These are phyloP conservation scores for Emiliania huxleyi DNA, from an alignment of 78 protist species.

Conservation along the genomic window DNA sequence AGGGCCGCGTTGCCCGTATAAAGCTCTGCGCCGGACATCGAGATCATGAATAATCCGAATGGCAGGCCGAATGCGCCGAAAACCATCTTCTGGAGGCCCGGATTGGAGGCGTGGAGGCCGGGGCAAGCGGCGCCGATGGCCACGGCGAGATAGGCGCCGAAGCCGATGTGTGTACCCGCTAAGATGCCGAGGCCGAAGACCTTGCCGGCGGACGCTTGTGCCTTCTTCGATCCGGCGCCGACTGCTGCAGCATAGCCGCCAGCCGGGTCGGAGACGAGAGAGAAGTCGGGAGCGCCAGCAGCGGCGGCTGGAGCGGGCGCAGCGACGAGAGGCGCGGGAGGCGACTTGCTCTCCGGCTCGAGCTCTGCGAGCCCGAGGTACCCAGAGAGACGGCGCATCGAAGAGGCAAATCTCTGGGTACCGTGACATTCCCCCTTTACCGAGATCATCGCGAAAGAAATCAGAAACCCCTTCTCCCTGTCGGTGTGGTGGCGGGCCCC, in stretches of 20 bases:
- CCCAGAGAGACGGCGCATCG: no score
- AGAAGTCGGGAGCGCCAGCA: no score
- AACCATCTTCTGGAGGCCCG: slow-evolving; percentile 1
- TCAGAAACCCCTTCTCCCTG: no score
- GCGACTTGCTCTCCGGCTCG: no score
- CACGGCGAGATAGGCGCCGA: neutral
- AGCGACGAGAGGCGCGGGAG: no score
- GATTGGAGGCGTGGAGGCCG: neutral
- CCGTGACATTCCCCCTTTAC: no score
- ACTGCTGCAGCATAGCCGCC: neutral
- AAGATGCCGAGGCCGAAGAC: neutral
- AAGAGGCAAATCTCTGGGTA: no score
- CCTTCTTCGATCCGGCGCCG: neutral
- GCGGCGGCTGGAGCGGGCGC: no score
- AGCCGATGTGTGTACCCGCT: neutral
- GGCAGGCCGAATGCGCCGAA: slow-evolving; percentile 22
- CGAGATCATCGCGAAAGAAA: no score
- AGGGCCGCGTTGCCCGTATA: slow-evolving; percentile 27
- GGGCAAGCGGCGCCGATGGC: neutral
- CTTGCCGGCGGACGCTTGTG: neutral
- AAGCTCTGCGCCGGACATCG: neutral
- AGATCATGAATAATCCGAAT: neutral
- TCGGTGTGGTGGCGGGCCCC: no score
- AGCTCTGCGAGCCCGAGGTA: no score
- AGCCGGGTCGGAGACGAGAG: no score